Evolutionary conservation across 169 alveolate species (phyloP).

Genomic region (Miamiensis avidus): DNA sequence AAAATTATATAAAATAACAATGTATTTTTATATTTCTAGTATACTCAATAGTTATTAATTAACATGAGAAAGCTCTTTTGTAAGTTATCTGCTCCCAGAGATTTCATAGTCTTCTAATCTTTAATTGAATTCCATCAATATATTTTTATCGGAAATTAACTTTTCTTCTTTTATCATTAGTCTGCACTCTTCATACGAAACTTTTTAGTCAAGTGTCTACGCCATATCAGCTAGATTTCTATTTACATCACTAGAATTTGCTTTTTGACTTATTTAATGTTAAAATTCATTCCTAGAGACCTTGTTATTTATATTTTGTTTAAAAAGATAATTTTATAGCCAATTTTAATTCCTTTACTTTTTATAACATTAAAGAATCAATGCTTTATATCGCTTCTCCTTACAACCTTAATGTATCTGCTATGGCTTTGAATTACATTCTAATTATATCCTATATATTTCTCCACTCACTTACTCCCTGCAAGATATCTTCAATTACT

Average conservation of each 20-base stretch:
- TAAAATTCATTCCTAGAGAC: constrained; percentile 37
- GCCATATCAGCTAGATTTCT: constrained; percentile 79
- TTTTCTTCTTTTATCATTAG: constrained; percentile 51
- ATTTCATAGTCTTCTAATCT: too few relatives aligned
- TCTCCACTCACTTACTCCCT: constrained; percentile 60
- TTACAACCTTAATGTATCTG: constrained; percentile 62
- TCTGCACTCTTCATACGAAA: constrained; percentile 62
- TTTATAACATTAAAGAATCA: constrained; percentile 37
- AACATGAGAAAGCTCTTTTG: too few relatives aligned
- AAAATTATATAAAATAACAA: too few relatives aligned
- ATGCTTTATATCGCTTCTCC: constrained; percentile 62
- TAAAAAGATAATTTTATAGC: not conserved
- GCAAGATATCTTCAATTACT: not conserved
- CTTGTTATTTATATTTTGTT: not conserved
- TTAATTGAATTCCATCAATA: not conserved
- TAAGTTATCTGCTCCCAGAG: too few relatives aligned
- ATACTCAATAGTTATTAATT: too few relatives aligned
- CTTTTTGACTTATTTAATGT: constrained; percentile 47
- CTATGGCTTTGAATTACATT: constrained; percentile 58
- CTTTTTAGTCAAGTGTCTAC: constrained; percentile 61
- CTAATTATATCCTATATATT: constrained; percentile 66
- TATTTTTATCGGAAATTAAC: not conserved
- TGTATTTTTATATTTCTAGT: too few relatives aligned
- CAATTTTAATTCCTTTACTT: constrained; percentile 15
- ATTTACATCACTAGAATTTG: constrained; percentile 70